phyloP scores from a whole-genome alignment of 1,284 basidiomycete species.

The Pseudozyma pruni region DNA sequence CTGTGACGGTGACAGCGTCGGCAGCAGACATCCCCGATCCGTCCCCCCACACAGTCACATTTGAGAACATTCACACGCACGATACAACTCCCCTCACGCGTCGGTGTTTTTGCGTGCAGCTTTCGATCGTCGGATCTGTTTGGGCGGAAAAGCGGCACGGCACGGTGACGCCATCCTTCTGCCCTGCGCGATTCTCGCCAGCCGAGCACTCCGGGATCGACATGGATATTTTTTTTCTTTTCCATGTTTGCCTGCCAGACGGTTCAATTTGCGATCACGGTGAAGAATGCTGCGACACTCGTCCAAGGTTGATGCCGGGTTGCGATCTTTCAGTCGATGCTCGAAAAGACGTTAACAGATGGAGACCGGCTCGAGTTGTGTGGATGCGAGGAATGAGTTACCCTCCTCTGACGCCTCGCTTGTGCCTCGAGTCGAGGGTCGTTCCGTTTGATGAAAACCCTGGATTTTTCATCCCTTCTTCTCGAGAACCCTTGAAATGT shows the following conservation, averaged over 20 bases:
- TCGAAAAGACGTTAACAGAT: too few relatives aligned
- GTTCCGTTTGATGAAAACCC: not conserved
- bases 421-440: not conserved
- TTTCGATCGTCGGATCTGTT: constrained; percentile 17
- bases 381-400: too few relatives aligned
- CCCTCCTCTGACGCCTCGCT: constrained; percentile 1
- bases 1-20: too few relatives aligned
- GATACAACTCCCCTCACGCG: not conserved
- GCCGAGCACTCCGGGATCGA: constrained; percentile 18
- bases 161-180: constrained; percentile 25
- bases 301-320: not conserved
- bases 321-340: too few relatives aligned
- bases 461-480: constrained; percentile 12
- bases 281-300: not conserved
- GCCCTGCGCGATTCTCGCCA: constrained; percentile 12
- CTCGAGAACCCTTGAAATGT: constrained; percentile 14
- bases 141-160: not conserved
- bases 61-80: too few relatives aligned
- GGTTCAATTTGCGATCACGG: too few relatives aligned
- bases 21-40: not conserved
- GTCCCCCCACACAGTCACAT: too few relatives aligned
- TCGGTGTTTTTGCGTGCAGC: constrained; percentile 2
- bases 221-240: constrained; percentile 1
- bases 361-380: too few relatives aligned
- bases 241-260: too few relatives aligned